Evolutionary conservation across 495 filamentous ascomycete species (phyloP).

Genomic region (Xylaria nigripes): DNA sequence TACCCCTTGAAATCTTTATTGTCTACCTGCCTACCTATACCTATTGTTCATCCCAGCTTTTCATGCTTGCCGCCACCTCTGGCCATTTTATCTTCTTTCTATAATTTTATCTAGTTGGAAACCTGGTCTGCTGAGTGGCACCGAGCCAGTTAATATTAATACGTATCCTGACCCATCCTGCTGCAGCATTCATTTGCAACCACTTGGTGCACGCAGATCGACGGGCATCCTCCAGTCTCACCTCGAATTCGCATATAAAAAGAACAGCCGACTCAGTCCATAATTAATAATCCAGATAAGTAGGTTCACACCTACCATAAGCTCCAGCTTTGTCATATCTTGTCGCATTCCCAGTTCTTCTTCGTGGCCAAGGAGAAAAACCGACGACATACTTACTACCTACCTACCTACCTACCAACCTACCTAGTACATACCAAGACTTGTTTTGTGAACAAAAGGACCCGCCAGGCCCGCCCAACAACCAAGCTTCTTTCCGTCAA

Average conservation of each 20-base stretch:
- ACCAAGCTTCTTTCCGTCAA: slow-evolving; percentile 1
- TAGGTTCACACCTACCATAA: neutral
- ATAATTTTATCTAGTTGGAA: neutral
- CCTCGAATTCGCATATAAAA: neutral
- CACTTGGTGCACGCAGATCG: neutral
- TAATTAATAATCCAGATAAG: neutral
- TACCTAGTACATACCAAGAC: neutral
- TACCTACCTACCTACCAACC: neutral
- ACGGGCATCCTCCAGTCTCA: neutral
- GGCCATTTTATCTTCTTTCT: neutral
- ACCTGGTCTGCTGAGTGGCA: neutral
- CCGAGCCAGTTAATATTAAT: neutral
- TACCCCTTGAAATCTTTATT: neutral
- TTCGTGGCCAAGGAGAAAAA: neutral
- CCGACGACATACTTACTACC: neutral
- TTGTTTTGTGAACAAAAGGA: neutral
- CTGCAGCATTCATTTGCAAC: neutral
- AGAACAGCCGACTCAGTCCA: neutral
- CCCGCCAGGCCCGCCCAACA: slow-evolving; percentile 1
- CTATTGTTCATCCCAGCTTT: neutral
- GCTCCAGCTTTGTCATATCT: neutral
- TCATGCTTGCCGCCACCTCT: neutral
- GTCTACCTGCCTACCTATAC: no score
- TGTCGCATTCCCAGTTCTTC: neutral
- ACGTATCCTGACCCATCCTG: neutral